Conservation (phyloP, 345 rosid genomes). For the Gossypium arboreum region DNA sequence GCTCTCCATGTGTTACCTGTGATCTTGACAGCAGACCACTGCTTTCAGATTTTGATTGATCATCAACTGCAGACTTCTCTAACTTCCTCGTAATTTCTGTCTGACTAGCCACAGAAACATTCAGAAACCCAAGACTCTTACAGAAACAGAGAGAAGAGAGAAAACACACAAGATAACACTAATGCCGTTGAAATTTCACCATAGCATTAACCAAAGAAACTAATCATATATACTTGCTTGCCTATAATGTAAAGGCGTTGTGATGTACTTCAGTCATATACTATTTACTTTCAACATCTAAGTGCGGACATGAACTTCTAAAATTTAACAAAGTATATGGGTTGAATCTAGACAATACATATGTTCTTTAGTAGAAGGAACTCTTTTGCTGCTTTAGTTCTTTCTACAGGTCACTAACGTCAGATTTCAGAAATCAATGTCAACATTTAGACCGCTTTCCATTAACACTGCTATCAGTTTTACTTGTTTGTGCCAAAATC, state of each 20-base stretch:
- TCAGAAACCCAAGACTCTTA: neutral
- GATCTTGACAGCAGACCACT: conserved; percentile 69
- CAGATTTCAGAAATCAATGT: too few species aligned
- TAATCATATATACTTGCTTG: neutral
- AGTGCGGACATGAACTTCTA: too few species aligned
- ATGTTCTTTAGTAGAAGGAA: too few species aligned
- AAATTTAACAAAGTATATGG: too few species aligned
- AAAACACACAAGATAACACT: neutral
- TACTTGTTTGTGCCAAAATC: too few species aligned
- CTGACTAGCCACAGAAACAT: conserved; percentile 78
- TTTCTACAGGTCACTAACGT: too few species aligned
- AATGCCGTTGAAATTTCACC: neutral
- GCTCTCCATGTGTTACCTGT: conserved; percentile 77
- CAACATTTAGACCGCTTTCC: too few species aligned
- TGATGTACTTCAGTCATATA: neutral
- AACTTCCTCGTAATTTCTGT: conserved; percentile 83
- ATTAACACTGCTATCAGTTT: too few species aligned
- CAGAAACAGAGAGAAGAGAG: conserved; percentile 2
- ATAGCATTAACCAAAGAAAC: neutral
- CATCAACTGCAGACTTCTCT: conserved; percentile 48
- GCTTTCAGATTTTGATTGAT: conserved; percentile 44
- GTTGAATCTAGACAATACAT: too few species aligned
- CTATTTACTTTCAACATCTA: too few species aligned
- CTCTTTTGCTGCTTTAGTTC: too few species aligned
- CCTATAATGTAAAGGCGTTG: neutral